A percentile compares a stretch with the other conserved stretches of the same genome.
These are phyloP conservation scores for Apiospora sp. DNA, from an alignment of 2,329 filamentous ascomycete genomes.

Conservation along the genomic window DNA sequence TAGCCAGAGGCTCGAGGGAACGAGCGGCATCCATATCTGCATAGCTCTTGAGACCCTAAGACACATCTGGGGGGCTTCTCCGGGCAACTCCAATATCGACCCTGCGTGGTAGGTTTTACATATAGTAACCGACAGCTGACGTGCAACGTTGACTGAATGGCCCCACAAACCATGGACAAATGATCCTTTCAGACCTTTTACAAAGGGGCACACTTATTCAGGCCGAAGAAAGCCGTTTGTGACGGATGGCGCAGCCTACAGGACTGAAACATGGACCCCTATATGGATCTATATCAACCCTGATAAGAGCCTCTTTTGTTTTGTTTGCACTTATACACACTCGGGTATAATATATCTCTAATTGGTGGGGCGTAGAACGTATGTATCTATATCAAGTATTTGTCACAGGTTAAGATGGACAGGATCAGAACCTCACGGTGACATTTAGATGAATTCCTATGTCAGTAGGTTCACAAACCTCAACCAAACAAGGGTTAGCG, in stretches of 20 bases:
- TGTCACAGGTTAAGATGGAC: neutral
- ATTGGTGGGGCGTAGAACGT: no score
- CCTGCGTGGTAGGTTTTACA: no score
- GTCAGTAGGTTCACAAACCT: neutral
- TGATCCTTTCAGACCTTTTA: neutral
- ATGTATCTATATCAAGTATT: neutral
- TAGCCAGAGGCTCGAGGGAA: no score
- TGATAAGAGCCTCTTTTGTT: neutral
- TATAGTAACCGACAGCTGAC: no score
- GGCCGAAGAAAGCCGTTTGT: neutral
- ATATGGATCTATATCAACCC: neutral
- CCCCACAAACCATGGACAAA: no score
- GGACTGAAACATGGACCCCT: neutral
- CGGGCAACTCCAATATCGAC: neutral
- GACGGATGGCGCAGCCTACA: neutral
- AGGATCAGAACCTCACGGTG: no score
- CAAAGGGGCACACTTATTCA: no score
- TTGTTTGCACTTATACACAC: neutral
- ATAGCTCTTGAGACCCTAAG: no score
- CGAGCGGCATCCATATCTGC: no score
- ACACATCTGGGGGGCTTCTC: neutral
- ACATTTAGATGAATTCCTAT: neutral
- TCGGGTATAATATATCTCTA: no score
- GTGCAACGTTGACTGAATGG: neutral
- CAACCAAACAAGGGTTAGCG: neutral